A percentile compares a stretch with the other conserved stretches of the same genome.
Evolutionary conservation across 768 basidiomycete genomes (phyloP).

Genomic region (Termitomyces sp.): DNA sequence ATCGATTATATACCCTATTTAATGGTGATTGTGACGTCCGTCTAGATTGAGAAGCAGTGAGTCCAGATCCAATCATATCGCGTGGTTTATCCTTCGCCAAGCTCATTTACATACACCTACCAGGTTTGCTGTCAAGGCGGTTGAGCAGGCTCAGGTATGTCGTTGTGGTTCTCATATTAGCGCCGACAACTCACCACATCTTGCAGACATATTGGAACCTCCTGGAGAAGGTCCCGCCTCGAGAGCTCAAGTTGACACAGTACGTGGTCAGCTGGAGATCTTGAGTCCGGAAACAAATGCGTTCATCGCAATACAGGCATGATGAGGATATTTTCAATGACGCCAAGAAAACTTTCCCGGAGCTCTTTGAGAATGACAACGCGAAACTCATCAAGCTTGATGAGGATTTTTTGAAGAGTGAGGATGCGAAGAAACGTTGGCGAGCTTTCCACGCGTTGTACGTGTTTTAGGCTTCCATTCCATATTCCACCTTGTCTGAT

Average conservation of each 20-base stretch:
- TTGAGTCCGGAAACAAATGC: not conserved
- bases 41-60: conserved; percentile 94
- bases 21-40: not conserved
- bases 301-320: conserved; percentile 37
- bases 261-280: conserved; percentile 30
- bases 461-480: conserved; percentile 8
- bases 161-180: not conserved
- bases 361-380: conserved; percentile 51
- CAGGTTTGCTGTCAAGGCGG: conserved; percentile 90
- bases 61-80: conserved; percentile 18
- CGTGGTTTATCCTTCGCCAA: not conserved
- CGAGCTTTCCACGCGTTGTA: conserved; percentile 79
- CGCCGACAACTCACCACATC: not conserved
- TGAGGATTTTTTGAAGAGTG: conserved; percentile 92
- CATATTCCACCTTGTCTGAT: not conserved
- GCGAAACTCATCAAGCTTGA: conserved; percentile 57
- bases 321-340: conserved; percentile 92
- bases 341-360: conserved; percentile 76
- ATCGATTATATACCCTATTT: conserved; percentile 5
- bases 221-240: conserved; percentile 74
- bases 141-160: conserved; percentile 91
- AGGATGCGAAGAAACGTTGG: conserved; percentile 87
- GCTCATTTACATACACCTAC: not conserved
- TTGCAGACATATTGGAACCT: conserved; percentile 92
- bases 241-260: conserved; percentile 80